These are phyloP conservation scores for Colletotrichum godetiae DNA, from an alignment of 2,329 filamentous ascomycete species.

Conservation along the genomic window DNA sequence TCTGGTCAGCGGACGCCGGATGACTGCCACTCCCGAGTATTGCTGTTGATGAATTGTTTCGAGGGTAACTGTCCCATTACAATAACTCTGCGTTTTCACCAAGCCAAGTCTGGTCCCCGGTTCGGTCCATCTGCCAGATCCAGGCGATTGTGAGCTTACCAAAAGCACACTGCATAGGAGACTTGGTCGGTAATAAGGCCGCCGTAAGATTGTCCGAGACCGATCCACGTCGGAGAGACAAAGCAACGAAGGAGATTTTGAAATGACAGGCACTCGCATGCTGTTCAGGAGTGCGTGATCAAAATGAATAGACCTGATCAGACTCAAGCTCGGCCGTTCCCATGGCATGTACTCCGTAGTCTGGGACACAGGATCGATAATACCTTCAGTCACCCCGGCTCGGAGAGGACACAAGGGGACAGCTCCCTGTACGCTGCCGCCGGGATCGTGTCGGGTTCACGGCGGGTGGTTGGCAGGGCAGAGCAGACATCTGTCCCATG, in stretches of 20 bases:
- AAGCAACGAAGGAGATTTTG: neutral
- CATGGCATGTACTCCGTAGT: neutral
- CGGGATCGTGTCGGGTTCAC: constrained; percentile 2
- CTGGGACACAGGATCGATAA: constrained; percentile 3
- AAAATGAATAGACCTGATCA: constrained; percentile 2
- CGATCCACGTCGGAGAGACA: neutral
- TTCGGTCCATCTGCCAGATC: neutral
- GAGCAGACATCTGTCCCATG: neutral
- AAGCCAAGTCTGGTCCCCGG: neutral
- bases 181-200: neutral
- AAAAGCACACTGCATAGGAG: neutral
- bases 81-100: neutral
- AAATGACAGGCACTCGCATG: neutral
- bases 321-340: constrained; percentile 16
- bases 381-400: neutral
- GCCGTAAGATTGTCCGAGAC: neutral
- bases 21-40: neutral
- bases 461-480: neutral
- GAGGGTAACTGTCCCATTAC: neutral
- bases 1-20: neutral
- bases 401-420: neutral
- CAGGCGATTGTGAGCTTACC: neutral
- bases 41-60: neutral
- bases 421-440: neutral
- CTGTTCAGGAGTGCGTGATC: neutral